phyloP scores from a whole-genome alignment of 2,329 filamentous ascomycete species.

The Colletotrichum australisinense region DNA sequence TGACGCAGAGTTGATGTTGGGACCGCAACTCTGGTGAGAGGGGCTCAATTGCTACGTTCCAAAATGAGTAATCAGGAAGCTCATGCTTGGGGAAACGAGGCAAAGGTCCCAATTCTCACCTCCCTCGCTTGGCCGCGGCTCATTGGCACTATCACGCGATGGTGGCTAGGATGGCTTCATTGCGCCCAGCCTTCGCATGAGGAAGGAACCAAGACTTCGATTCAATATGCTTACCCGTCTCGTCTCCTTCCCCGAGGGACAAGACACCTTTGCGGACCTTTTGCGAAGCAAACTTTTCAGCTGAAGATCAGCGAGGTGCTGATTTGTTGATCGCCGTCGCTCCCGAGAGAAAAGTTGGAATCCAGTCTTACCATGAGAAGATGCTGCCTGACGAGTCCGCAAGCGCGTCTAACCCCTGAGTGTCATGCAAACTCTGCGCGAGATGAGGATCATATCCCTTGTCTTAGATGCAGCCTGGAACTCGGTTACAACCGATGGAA shows the following conservation, averaged over 20 bases:
- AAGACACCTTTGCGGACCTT: not conserved
- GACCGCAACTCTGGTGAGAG: too few species aligned
- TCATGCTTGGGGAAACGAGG: not conserved
- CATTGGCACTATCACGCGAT: conserved; percentile 26
- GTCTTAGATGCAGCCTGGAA: conserved; percentile 8
- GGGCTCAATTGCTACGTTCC: too few species aligned
- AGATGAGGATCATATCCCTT: conserved; percentile 20
- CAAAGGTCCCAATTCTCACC: not conserved
- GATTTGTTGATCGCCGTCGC: not conserved
- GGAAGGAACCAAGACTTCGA: conserved; percentile 26
- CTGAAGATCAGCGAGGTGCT: not conserved
- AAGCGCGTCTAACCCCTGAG: not conserved
- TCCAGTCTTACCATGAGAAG: not conserved
- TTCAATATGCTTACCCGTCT: conserved; percentile 7
- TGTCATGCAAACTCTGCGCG: not conserved
- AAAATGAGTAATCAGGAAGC: not conserved
- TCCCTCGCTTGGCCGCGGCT: conserved; percentile 24
- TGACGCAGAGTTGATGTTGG: too few species aligned
- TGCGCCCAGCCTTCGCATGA: conserved; percentile 17
- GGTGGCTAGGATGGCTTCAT: conserved; percentile 23
- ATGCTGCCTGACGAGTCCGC: not conserved
- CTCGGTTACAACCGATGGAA: conserved; percentile 13
- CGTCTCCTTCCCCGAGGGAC: conserved; percentile 1
- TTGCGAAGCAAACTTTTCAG: not conserved
- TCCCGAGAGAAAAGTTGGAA: not conserved